Base-by-base conservation (phyloP, 2,329 filamentous ascomycete genomes). In the Ophiostoma australiae region DNA sequence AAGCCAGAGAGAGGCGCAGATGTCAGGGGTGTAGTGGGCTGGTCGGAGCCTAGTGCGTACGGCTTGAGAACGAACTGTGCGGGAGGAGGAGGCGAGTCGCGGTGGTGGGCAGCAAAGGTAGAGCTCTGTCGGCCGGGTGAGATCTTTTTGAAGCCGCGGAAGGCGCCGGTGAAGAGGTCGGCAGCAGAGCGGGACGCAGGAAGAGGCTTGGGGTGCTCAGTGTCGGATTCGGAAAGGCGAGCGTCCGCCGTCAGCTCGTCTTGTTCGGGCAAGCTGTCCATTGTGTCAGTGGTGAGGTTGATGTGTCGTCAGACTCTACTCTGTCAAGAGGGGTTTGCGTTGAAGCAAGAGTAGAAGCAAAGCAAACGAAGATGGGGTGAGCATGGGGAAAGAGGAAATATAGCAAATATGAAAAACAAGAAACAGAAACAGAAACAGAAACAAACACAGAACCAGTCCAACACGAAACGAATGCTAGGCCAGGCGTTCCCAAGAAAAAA, bases 81-180 rank as follows among this genome's bases (percentile, higher is more conserved):
- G 1, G 76, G 73, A 11, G 71, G 69, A 20, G 72, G 61, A 15
- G 69, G 63, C 20, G 41, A 23, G 6, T 61, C 39, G 11, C 68
- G 68, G 33, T 70, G 58, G 4, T 69, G 76, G 39, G 80, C 80
- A 4, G 84, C 84, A 13, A 82, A 80, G 82, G 66, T 80, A 74
- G 70, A 81, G 78, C 67, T 81, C 69, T 83, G 81, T 67, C 81
- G 80, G 63, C 77, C 77, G 17, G 80, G 80, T 7, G 83, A 80
- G 63, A 83, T 80, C 75, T 81, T 85, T 75, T 81, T 83, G 73
- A 86, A 79, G 73, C 83, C 83, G 74, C 84, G 83, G 76, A 85
- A 85, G 74, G 85, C 83, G 74, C 83, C 83, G 66, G 83, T 82
- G 70, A 86, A 76, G 72, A 85, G 78, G 70, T 86, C 84, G 73